A percentile compares a stretch with the other conserved stretches of the same genome.
phyloP scores from a whole-genome alignment of 768 basidiomycete genomes.

The Naganishia antarctica region DNA sequence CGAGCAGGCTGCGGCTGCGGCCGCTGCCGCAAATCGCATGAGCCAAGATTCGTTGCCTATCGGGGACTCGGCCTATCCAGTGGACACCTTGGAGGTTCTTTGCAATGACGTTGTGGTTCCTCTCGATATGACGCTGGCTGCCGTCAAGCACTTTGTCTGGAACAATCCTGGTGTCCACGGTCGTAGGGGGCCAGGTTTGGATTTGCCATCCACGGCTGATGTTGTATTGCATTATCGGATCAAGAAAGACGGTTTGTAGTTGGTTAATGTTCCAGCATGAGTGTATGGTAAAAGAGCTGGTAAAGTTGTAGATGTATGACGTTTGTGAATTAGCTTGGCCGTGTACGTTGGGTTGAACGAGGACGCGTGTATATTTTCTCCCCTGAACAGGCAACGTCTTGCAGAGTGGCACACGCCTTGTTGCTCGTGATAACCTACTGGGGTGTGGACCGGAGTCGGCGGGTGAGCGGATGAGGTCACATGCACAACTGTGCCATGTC shows the following conservation, averaged over 20 bases:
- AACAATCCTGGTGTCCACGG: slow-evolving; percentile 48
- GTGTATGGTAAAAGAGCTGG: background rate
- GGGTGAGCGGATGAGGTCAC: too few species aligned
- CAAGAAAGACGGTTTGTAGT: slow-evolving; percentile 29
- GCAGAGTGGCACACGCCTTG: too few species aligned
- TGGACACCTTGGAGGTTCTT: slow-evolving; percentile 77
- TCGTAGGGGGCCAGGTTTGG: background rate
- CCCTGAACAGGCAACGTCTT: too few species aligned
- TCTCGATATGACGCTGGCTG: slow-evolving; percentile 80
- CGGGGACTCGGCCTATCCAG: slow-evolving; percentile 48
- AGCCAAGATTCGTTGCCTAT: background rate
- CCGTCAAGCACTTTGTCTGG: slow-evolving; percentile 86
- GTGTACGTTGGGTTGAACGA: too few species aligned
- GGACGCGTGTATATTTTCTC: too few species aligned
- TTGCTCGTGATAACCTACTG: too few species aligned
- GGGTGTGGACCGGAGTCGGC: too few species aligned
- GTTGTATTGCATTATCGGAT: slow-evolving; percentile 46
- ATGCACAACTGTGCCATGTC: too few species aligned
- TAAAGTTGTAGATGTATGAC: too few species aligned
- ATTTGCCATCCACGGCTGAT: slow-evolving; percentile 39
- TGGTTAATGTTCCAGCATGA: too few species aligned
- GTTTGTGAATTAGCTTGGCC: too few species aligned
- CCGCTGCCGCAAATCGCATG: background rate
- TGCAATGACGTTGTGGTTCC: slow-evolving; percentile 82
- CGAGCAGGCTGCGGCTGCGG: slow-evolving; percentile 7